Base-by-base conservation (phyloP, 2,329 filamentous ascomycete species). In the Fusarium sp. region DNA sequence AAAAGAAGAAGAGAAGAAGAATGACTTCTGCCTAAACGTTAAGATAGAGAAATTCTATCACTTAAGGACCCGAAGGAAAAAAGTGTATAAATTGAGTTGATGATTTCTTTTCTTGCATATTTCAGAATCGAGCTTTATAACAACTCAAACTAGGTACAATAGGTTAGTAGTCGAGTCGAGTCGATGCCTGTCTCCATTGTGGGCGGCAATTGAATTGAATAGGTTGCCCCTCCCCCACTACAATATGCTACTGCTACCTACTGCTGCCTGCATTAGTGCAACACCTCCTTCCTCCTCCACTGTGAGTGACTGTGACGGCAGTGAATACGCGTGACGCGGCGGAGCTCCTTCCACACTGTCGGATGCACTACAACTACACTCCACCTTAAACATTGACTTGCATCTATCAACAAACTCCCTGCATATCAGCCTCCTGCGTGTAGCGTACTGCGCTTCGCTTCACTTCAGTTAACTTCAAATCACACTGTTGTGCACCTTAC, bases 301-400 rank as follows among this genome's bases (percentile, higher is more conserved):
- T 15, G 27, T 49, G 27, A 49, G 10, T 49, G 20, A 30, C 7
- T n/a, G 43, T 29, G 24, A 18, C 50, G 50, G 38, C 32, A 32
- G 27, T 65, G 52, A 51, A 51, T 52, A 66, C 70, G 64, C 70
- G 70, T 73, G 70, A 73, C 68, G 60, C 70, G 70, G 59, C 65
- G 40, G 54, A 63, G 52, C 56, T 72, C 58, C 52, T 73, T 68
- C 63, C 70, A 56, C 60, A 49, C 70, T 59, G 49, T 55, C 46
- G 54, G 67, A 42, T 54, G 24, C 45, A 30, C 49, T 66, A 32
- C 58, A 30, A 30, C 29, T 55, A 55, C 42, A 47, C 29, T 47
- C 44, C 29, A 49, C 20, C 16, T 32, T 49, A 18, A 47, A 34
- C 42, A 25, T 32, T 20, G 24, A 32, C 52, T 56, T 29, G n/a